Conservation (phyloP, 2,329 filamentous ascomycete species). For the Leptographium galeiforme region DNA sequence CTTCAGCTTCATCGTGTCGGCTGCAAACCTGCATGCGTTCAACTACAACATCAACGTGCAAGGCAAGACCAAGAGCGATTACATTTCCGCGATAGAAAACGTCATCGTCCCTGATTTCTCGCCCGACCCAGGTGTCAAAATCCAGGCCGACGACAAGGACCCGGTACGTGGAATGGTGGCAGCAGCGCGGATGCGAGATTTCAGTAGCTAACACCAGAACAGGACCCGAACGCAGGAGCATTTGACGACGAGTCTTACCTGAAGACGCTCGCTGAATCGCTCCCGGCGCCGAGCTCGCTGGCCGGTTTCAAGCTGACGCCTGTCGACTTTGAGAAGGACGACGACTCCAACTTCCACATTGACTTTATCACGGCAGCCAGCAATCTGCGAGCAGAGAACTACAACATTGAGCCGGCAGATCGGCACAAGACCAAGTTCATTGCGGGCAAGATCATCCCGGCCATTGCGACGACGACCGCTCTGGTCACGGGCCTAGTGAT, state of each 20-base stretch:
- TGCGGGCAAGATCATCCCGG: slow-evolving; percentile 97
- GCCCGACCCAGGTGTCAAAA: slow-evolving; percentile 83
- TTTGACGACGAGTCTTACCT: slow-evolving; percentile 68
- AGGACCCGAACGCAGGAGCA: slow-evolving; percentile 64
- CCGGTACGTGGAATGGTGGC: slow-evolving; percentile 39
- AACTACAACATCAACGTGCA: slow-evolving; percentile 96
- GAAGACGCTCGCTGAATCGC: slow-evolving; percentile 52
- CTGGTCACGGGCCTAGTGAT: slow-evolving; percentile 88
- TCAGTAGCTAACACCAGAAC: slow-evolving; percentile 11
- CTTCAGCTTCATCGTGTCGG: slow-evolving; percentile 75
- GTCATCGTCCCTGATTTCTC: slow-evolving; percentile 95
- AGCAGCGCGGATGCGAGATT: no score
- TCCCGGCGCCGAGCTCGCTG: slow-evolving; percentile 68
- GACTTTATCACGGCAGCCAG: slow-evolving; percentile 97
- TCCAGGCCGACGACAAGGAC: slow-evolving; percentile 90
- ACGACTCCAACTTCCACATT: slow-evolving; percentile 95
- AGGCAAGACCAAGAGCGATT: slow-evolving; percentile 54
- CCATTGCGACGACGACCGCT: slow-evolving; percentile 93
- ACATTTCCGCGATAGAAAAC: slow-evolving; percentile 68
- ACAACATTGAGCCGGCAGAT: slow-evolving; percentile 87
- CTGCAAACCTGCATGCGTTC: slow-evolving; percentile 86
- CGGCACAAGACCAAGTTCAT: slow-evolving; percentile 99
- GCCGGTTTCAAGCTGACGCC: slow-evolving; percentile 80
- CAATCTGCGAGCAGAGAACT: slow-evolving; percentile 93
- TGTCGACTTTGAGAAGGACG: slow-evolving; percentile 95